Evolutionary conservation across 257 asterid species (phyloP).

Genomic region (Penstemon davidsonii): DNA sequence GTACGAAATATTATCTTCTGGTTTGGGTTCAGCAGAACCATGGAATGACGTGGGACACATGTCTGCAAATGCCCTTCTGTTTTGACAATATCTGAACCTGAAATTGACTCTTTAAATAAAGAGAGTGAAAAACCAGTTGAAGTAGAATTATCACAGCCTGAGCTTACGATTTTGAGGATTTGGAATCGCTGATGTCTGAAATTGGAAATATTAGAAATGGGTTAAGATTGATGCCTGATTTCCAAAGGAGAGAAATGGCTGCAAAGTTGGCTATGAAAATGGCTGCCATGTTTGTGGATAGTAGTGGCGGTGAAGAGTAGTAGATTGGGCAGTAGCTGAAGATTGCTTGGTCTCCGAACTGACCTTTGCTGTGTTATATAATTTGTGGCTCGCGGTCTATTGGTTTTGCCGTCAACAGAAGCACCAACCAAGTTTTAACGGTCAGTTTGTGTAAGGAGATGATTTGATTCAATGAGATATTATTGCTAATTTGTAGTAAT

Average conservation of each 20-base stretch:
- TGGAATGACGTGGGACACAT: constrained; percentile 64
- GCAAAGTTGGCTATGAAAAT: constrained; percentile 91
- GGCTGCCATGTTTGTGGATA: constrained; percentile 89
- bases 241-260: constrained; percentile 96
- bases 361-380: too few relatives aligned
- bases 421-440: constrained; percentile 2
- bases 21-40: constrained; percentile 57
- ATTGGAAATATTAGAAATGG: constrained; percentile 77
- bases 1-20: constrained; percentile 71
- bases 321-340: neutral
- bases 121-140: constrained; percentile 32
- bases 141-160: constrained; percentile 36
- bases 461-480: neutral
- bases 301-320: constrained; percentile 73
- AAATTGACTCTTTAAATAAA: constrained; percentile 28
- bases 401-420: neutral
- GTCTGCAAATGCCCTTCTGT: constrained; percentile 59
- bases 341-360: too few relatives aligned
- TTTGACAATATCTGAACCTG: constrained; percentile 34
- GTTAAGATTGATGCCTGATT: constrained; percentile 87
- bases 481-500: constrained; percentile 3
- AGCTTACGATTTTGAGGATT: constrained; percentile 68
- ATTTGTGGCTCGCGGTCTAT: too few relatives aligned
- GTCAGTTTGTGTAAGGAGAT: constrained; percentile 15
- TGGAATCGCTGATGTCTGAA: constrained; percentile 85